These are phyloP conservation scores for Craterostigma plantagineum DNA, from an alignment of 257 asterid genomes.

Conservation along the genomic window DNA sequence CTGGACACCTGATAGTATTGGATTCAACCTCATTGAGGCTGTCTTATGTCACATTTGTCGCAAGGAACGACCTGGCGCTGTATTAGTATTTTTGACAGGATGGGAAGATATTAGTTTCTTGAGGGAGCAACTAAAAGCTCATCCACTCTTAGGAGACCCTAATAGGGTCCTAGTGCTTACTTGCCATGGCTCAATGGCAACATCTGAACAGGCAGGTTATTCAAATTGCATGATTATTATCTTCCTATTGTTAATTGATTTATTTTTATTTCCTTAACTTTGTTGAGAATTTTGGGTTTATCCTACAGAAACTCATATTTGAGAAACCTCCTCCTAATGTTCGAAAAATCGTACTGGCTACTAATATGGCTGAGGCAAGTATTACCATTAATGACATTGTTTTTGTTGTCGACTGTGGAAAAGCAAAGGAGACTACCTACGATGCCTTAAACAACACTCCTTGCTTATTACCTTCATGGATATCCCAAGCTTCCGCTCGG, in stretches of 20 bases:
- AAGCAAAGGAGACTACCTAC: slow-evolving; percentile 95
- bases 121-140: slow-evolving; percentile 92
- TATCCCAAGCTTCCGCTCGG: slow-evolving; percentile 96
- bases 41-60: slow-evolving; percentile 86
- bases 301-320: slow-evolving; percentile 76
- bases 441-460: slow-evolving; percentile 93
- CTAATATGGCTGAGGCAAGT: slow-evolving; percentile 99
- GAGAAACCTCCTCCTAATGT: slow-evolving; percentile 84
- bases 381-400: slow-evolving; percentile 90
- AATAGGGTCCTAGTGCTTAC: slow-evolving; percentile 82
- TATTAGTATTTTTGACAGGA: slow-evolving; percentile 95
- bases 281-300: slow-evolving; percentile 7
- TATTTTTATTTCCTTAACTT: slow-evolving; percentile 1
- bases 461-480: slow-evolving; percentile 93
- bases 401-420: slow-evolving; percentile 95
- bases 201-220: slow-evolving; percentile 68
- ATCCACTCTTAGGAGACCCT: slow-evolving; percentile 95
- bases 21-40: slow-evolving; percentile 95
- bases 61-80: slow-evolving; percentile 90
- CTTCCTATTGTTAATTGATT: background rate
- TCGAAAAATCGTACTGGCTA: slow-evolving; percentile 89
- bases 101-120: slow-evolving; percentile 98
- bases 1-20: slow-evolving; percentile 85
- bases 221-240: slow-evolving; percentile 1
- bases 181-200: slow-evolving; percentile 98